Percentiles rank a stretch among this genome's conserved stretches.
These are phyloP conservation scores for Ophiostoma australiae DNA, from an alignment of 2,329 filamentous ascomycete genomes.

Conservation along the genomic window DNA sequence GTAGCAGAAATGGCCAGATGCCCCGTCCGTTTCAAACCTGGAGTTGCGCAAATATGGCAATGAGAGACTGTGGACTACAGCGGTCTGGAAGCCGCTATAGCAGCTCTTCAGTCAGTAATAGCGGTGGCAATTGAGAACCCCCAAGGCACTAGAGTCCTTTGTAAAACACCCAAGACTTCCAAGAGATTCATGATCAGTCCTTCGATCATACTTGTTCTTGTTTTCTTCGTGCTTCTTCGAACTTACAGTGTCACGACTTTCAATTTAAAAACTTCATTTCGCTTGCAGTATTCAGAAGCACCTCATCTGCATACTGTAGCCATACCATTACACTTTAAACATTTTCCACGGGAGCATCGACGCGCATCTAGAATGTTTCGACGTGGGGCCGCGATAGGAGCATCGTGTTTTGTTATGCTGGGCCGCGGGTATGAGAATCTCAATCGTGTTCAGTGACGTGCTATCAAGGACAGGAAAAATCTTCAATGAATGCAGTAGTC, in stretches of 20 bases:
- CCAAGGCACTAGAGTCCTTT: not conserved
- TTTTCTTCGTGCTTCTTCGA: not conserved
- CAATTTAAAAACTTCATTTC: not conserved
- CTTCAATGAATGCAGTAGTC: not conserved
- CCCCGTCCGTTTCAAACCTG: not conserved
- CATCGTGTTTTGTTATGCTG: not conserved
- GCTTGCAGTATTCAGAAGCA: not conserved
- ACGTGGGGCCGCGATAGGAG: not conserved
- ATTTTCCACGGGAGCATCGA: not conserved
- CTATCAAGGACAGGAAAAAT: too few relatives aligned
- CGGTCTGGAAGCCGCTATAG: not conserved
- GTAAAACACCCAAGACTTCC: constrained; percentile 2
- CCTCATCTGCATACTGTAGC: not conserved
- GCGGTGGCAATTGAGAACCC: not conserved
- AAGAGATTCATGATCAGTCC: not conserved
- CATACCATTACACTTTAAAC: not conserved
- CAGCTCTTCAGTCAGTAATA: not conserved
- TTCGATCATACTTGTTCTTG: not conserved
- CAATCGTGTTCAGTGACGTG: not conserved
- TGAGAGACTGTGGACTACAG: not conserved
- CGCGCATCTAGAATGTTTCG: not conserved
- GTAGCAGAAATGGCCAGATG: constrained; percentile 13
- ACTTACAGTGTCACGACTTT: not conserved
- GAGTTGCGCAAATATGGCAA: not conserved
- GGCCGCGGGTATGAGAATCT: not conserved